Conservation (phyloP, 176 grass and related monocot species). For the Oryza australiensis region DNA sequence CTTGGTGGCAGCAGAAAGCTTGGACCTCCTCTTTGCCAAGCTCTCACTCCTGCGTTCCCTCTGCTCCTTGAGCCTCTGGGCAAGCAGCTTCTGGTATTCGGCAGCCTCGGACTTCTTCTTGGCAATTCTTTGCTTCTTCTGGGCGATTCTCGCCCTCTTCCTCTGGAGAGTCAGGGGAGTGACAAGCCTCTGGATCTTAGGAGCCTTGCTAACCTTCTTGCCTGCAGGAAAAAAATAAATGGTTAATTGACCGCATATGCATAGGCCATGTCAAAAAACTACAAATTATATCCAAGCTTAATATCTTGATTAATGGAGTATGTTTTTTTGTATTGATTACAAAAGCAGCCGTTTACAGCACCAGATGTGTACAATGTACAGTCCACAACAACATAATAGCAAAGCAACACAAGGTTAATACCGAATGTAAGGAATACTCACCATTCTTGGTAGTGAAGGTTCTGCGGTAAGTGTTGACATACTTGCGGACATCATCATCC, state of each 20-base stretch:
- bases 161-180: constrained; percentile 75
- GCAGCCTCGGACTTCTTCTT: constrained; percentile 84
- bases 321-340: neutral
- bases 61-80: constrained; percentile 91
- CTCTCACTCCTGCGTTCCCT: constrained; percentile 76
- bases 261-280: neutral
- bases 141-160: constrained; percentile 68
- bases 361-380: neutral
- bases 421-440: neutral
- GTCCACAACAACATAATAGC: neutral
- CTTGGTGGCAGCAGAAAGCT: constrained; percentile 65
- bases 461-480: constrained; percentile 85
- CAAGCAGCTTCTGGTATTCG: constrained; percentile 92
- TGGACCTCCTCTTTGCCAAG: constrained; percentile 88
- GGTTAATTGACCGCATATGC: neutral
- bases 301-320: neutral
- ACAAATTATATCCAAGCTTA: neutral
- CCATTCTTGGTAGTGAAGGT: constrained; percentile 76
- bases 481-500: constrained; percentile 93
- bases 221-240: constrained; percentile 29
- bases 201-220: constrained; percentile 90
- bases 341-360: neutral
- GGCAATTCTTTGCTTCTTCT: constrained; percentile 84
- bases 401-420: neutral
- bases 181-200: constrained; percentile 90